phyloP scores from a whole-genome alignment of 768 basidiomycete species.

The Astraeus odoratus region DNA sequence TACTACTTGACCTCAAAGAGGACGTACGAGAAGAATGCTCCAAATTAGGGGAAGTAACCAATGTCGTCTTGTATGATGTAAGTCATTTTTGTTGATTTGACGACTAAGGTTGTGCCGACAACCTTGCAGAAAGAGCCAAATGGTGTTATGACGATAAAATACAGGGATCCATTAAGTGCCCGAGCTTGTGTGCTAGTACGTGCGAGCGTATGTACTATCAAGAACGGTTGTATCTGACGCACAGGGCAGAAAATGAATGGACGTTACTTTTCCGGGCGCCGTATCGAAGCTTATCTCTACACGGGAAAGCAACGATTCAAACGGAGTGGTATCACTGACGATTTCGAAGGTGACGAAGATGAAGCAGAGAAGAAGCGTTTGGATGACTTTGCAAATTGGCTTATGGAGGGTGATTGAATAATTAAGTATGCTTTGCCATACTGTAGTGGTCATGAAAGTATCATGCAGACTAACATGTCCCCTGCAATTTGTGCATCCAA shows the following conservation, averaged over 20 bases:
- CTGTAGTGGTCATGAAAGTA: too few species aligned
- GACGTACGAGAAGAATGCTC: slow-evolving; percentile 94
- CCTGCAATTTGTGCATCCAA: too few species aligned
- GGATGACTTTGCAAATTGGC: slow-evolving; percentile 84
- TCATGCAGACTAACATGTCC: too few species aligned
- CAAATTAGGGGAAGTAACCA: slow-evolving; percentile 88
- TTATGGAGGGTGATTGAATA: slow-evolving; percentile 75
- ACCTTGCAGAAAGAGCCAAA: slow-evolving; percentile 79
- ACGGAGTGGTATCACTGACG: slow-evolving; percentile 66
- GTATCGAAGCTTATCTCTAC: slow-evolving; percentile 76
- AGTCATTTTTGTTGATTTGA: slow-evolving; percentile 26
- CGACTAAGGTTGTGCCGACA: too few species aligned
- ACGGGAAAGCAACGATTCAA: slow-evolving; percentile 77
- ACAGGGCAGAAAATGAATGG: slow-evolving; percentile 83
- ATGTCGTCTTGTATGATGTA: slow-evolving; percentile 92
- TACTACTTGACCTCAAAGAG: slow-evolving; percentile 90
- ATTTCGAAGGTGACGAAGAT: slow-evolving; percentile 53
- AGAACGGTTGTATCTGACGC: background rate
- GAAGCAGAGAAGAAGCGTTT: slow-evolving; percentile 79
- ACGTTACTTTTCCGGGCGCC: slow-evolving; percentile 80
- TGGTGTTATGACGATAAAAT: slow-evolving; percentile 95
- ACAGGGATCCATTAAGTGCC: slow-evolving; percentile 86
- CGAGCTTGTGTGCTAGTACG: slow-evolving; percentile 85
- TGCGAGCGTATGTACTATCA: slow-evolving; percentile 4
- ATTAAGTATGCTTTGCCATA: background rate